phyloP scores from a whole-genome alignment of 1,139 yeast genomes.

The Hansenula anomala region DNA sequence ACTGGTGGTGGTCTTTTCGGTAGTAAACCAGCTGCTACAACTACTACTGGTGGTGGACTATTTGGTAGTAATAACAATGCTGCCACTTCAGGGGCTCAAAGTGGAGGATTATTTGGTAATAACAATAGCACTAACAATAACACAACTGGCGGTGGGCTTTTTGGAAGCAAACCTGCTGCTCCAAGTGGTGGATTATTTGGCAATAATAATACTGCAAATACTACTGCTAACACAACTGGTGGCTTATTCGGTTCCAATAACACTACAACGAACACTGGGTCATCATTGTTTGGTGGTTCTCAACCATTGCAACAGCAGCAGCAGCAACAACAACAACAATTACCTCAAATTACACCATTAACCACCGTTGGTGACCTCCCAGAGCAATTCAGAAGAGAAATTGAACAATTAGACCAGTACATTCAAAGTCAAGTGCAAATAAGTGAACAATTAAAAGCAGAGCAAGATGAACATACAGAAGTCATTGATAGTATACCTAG shows the following conservation, averaged over 20 bases:
- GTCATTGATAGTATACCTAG: constrained; percentile 77
- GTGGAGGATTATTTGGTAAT: constrained; percentile 11
- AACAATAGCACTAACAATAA: constrained; percentile 9
- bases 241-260: constrained; percentile 35
- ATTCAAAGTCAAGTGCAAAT: constrained; percentile 80
- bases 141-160: constrained; percentile 9
- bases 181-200: constrained; percentile 35
- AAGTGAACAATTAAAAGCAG: constrained; percentile 71
- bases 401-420: constrained; percentile 79
- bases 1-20: constrained; percentile 19
- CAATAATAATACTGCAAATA: constrained; percentile 7
- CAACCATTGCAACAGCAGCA: constrained; percentile 24
- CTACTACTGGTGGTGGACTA: constrained; percentile 9
- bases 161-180: too few species aligned
- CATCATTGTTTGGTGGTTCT: constrained; percentile 32
- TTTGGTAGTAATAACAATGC: constrained; percentile 1
- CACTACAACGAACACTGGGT: constrained; percentile 19
- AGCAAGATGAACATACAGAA: constrained; percentile 59
- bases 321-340: constrained; percentile 34
- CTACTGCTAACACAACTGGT: constrained; percentile 25
- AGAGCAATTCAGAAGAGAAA: constrained; percentile 62
- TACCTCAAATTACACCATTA: constrained; percentile 67
- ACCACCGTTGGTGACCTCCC: constrained; percentile 88
- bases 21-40: constrained; percentile 1
- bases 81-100: constrained; percentile 6